These are phyloP conservation scores for Yamadazyma dushanensis DNA, from an alignment of 1,139 yeast species.

Conservation along the genomic window DNA sequence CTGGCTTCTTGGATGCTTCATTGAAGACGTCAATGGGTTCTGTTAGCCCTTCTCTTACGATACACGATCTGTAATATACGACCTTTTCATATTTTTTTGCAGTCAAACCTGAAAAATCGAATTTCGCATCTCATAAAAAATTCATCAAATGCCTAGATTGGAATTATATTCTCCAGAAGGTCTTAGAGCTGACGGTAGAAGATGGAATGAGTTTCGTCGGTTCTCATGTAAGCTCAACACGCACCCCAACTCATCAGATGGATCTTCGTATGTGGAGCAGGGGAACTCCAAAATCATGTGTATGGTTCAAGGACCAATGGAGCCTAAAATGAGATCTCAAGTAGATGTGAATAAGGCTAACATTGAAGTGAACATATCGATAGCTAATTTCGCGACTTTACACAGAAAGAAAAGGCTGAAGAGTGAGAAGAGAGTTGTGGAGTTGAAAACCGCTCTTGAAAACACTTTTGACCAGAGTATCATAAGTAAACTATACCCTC, in stretches of 20 bases:
- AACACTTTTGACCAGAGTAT: conserved; percentile 82
- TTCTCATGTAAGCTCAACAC: conserved; percentile 82
- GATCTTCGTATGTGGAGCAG: conserved; percentile 88
- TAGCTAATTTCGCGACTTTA: conserved; percentile 79
- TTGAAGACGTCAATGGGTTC: conserved; percentile 36
- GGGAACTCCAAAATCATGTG: conserved; percentile 91
- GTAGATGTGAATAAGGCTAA: conserved; percentile 49
- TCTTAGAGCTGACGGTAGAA: conserved; percentile 84
- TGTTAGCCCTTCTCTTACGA: conserved; percentile 1
- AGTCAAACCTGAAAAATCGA: background rate
- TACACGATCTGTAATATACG: conserved; percentile 1
- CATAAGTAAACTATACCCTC: conserved; percentile 72
- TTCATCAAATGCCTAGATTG: conserved; percentile 52
- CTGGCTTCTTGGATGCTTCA: conserved; percentile 59
- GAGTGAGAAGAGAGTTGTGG: conserved; percentile 72
- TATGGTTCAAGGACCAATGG: conserved; percentile 86
- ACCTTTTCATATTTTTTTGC: conserved; percentile 6
- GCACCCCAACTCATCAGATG: conserved; percentile 87
- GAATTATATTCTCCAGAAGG: conserved; percentile 96
- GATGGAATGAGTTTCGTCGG: conserved; percentile 89
- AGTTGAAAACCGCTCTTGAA: conserved; percentile 70
- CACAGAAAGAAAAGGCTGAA: conserved; percentile 69
- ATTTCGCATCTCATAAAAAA: conserved; percentile 1
- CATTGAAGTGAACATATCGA: conserved; percentile 62
- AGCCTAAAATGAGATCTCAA: conserved; percentile 60